These are phyloP conservation scores for Solanum microdontum DNA, from an alignment of 257 asterid species.

Conservation along the genomic window DNA sequence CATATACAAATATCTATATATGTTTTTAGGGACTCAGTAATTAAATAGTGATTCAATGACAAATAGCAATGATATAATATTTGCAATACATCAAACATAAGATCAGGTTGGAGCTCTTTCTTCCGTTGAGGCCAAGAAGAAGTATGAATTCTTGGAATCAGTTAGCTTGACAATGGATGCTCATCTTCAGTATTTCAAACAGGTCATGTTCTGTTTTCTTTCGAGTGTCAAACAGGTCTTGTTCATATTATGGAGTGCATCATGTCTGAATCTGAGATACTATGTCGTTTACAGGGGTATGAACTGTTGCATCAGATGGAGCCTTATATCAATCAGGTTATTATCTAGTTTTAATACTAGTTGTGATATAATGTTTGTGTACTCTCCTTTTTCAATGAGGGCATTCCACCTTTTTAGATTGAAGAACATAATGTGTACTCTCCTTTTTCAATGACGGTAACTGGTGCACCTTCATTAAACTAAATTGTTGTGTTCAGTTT, in stretches of 20 bases:
- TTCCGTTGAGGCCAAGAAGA: slow-evolving; percentile 80
- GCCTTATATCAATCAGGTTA: slow-evolving; percentile 84
- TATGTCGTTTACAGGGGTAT: slow-evolving; percentile 51
- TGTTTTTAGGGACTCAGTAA: not conserved
- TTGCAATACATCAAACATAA: not conserved
- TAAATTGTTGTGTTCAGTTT: not conserved
- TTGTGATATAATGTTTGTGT: not conserved
- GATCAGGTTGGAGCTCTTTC: slow-evolving; percentile 76
- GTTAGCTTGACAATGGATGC: slow-evolving; percentile 84
- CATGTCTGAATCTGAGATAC: slow-evolving; percentile 12
- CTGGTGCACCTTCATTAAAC: not conserved
- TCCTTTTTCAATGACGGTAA: not conserved
- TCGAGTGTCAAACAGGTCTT: slow-evolving; percentile 15
- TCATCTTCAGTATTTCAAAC: slow-evolving; percentile 76
- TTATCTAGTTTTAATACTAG: not conserved
- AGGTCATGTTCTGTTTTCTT: slow-evolving; percentile 11
- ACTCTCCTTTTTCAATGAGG: not conserved
- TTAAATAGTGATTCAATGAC: not conserved
- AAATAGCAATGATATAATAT: not conserved
- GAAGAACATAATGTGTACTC: not conserved
- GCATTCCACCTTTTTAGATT: not conserved
- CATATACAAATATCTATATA: not conserved
- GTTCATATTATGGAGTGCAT: not conserved
- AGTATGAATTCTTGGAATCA: slow-evolving; percentile 81
- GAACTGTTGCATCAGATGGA: slow-evolving; percentile 94